Evolutionary conservation across 768 basidiomycete species (phyloP), one percentile per base, ranked within the genome.

Genomic region (Termitomyces sp.): DNA sequence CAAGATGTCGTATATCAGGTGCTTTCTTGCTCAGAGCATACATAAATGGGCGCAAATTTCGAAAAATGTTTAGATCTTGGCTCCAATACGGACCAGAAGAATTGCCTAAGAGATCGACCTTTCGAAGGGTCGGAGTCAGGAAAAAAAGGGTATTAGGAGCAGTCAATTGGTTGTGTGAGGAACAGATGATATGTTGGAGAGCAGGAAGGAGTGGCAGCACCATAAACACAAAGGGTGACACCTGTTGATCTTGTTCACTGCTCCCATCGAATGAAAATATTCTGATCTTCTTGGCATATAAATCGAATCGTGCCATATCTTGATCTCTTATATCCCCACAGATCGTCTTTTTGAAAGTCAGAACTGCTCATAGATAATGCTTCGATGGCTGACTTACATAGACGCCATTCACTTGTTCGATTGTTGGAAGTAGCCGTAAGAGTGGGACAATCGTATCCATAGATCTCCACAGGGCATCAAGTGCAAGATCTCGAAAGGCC

Each of bases 381-480:
- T 30, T 3, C 30, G 30, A 30, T 30, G 7, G 7, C 30, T 30
- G 8, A 44, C 43, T 26, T 22, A 22, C 26, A 24, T 36, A 36
- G 34, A 36, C 5, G 9, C 30, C 30, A 30, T 30, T 30, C 30
- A 30, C 30, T 30, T 30, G 12, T 22, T 43, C 42, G n/a, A 43
- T 22, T 43, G 42, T 43, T 43, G 42, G 42, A 2, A 43, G n/a
- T 7, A 43, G 42, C 3, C 18, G 42, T 43, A 43, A 18, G 18
- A 43, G 42, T 1, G 42, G 42, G n/a, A 43, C 3, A 7, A 43
- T 43, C 22, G 33, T 34, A 18, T 57, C 20, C 26, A 61, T 32
- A 14, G 39, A 43, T 30, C 42, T 36, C 61, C 57, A 62, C 14
- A 62, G 49, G 2, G 30, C 54, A 27, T 62, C 52, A 5, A 58